These are phyloP conservation scores for Linderniella brevidens DNA, from an alignment of 257 asterid genomes.

Conservation along the genomic window DNA sequence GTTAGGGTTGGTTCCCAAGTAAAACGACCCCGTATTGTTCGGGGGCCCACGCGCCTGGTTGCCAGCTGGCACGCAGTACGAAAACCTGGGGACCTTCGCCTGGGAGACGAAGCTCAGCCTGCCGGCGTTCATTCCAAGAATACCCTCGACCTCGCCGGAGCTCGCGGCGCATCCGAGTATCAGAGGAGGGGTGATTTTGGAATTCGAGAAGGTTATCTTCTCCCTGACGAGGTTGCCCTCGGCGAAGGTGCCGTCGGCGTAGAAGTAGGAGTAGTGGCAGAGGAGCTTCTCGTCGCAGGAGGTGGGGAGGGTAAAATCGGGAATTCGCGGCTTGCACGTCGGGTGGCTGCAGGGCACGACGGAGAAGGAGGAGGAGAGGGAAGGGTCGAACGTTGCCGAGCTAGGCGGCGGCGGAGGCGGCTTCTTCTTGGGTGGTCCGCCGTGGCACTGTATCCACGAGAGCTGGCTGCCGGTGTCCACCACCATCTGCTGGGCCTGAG, in stretches of 20 bases:
- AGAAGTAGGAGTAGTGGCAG: conserved; percentile 73
- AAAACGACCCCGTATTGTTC: conserved; percentile 40
- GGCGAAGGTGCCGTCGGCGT: conserved; percentile 76
- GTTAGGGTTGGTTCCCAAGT: conserved; percentile 59
- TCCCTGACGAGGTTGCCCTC: conserved; percentile 84
- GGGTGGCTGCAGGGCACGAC: conserved; percentile 61
- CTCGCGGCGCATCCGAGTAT: conserved; percentile 57
- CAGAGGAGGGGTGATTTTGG: conserved; percentile 59
- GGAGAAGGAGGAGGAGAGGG: conserved; percentile 64
- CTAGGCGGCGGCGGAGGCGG: conserved; percentile 30
- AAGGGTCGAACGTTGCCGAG: conserved; percentile 44
- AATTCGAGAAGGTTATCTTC: conserved; percentile 30
- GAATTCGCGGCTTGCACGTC: conserved; percentile 59
- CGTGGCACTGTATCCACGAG: conserved; percentile 74
- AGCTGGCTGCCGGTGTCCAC: conserved; percentile 93
- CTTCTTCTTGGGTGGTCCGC: conserved; percentile 15
- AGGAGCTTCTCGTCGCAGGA: conserved; percentile 56
- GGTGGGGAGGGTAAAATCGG: conserved; percentile 79
- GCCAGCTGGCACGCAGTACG: conserved; percentile 64
- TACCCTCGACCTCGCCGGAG: conserved; percentile 56
- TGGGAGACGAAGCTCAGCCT: conserved; percentile 61
- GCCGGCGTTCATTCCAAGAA: conserved; percentile 80
- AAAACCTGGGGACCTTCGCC: conserved; percentile 41
- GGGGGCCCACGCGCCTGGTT: conserved; percentile 10
- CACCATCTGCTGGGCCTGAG: conserved; percentile 69